Evolutionary conservation across 805 yeast species (phyloP).

Genomic region (Hyphopichia homilentoma): DNA sequence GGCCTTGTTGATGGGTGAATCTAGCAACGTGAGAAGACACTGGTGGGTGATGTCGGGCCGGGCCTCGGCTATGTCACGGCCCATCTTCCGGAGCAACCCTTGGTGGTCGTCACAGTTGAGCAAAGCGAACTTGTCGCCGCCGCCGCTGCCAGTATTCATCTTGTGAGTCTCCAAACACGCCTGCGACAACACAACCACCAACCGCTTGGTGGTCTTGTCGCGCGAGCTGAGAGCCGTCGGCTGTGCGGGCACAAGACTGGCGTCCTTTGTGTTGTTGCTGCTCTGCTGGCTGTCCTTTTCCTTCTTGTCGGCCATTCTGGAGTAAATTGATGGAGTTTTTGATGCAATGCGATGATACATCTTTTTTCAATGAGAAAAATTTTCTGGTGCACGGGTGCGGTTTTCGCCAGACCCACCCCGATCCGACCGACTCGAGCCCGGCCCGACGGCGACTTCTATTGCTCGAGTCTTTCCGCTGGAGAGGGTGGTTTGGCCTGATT

Average conservation of each 20-base stretch:
- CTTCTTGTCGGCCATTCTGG: too few relatives aligned
- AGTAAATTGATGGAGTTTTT: too few relatives aligned
- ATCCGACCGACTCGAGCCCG: too few relatives aligned
- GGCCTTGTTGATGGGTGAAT: conserved; percentile 97
- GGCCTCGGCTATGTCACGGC: conserved; percentile 95
- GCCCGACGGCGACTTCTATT: too few relatives aligned
- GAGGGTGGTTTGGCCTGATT: too few relatives aligned
- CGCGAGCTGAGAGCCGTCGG: conserved; percentile 78
- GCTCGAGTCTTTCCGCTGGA: too few relatives aligned
- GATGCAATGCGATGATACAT: too few relatives aligned
- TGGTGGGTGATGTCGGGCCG: conserved; percentile 99
- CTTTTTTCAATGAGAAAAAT: too few relatives aligned
- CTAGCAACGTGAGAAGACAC: conserved; percentile 88
- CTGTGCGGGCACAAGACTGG: conserved; percentile 69
- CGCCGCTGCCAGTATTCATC: conserved; percentile 74
- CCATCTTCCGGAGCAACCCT: conserved; percentile 91
- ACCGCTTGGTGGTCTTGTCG: conserved; percentile 81
- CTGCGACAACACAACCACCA: conserved; percentile 91
- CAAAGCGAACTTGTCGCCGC: conserved; percentile 84
- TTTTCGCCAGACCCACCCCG: too few relatives aligned
- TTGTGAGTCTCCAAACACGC: conserved; percentile 96
- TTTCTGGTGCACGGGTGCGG: too few relatives aligned
- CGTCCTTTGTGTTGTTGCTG: not conserved
- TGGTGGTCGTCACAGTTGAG: conserved; percentile 98
- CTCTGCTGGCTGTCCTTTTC: not conserved